These are phyloP conservation scores for Solanum sitiens DNA, from an alignment of 257 asterid genomes.

Conservation along the genomic window DNA sequence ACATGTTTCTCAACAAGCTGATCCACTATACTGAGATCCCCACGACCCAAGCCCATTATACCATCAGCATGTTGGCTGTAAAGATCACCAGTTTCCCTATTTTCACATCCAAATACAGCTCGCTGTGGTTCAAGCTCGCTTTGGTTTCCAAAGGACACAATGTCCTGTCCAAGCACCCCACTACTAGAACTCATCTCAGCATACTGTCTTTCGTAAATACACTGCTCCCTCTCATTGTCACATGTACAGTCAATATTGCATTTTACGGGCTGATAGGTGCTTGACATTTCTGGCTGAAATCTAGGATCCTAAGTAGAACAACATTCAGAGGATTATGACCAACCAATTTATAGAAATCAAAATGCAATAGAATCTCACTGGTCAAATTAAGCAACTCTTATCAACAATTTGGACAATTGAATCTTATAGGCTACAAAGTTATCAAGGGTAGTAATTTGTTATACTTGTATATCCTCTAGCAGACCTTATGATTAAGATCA, in stretches of 20 bases:
- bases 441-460: not conserved
- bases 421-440: not conserved
- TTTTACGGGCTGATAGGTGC: constrained; percentile 70
- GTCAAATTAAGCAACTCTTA: not conserved
- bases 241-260: constrained; percentile 86
- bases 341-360: not conserved
- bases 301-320: constrained; percentile 58
- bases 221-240: constrained; percentile 58
- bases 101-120: constrained; percentile 96
- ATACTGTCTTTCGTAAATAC: constrained; percentile 83
- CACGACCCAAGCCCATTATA: constrained; percentile 96
- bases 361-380: not conserved
- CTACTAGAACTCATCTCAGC: constrained; percentile 99
- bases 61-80: constrained; percentile 99
- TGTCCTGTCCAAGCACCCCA: constrained; percentile 87
- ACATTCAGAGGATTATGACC: not conserved
- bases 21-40: constrained; percentile 95
- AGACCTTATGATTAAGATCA: not conserved
- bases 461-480: not conserved
- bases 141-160: constrained; percentile 80
- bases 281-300: constrained; percentile 76
- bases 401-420: not conserved
- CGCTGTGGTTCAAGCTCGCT: constrained; percentile 84
- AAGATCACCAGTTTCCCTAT: constrained; percentile 92
- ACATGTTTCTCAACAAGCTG: constrained; percentile 90